Base-by-base conservation (phyloP, 2,329 filamentous ascomycete genomes). In the Cladophialophora yegresii region DNA sequence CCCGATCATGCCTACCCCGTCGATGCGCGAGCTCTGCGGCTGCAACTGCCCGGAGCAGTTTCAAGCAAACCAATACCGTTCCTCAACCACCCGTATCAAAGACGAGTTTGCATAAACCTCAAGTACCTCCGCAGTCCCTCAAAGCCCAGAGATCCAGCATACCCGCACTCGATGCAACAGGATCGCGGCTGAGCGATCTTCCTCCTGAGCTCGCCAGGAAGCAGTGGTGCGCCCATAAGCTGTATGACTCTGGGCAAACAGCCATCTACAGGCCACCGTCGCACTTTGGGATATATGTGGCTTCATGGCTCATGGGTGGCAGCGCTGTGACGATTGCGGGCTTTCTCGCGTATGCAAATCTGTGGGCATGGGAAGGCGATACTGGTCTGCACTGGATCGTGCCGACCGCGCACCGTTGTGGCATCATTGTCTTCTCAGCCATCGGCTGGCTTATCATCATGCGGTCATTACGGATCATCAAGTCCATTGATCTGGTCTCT, bases 201-300 rank as follows among this genome's bases (percentile, higher is more conserved):
- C 32, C 58, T 32, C 61, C 63, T 6, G 57, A 63, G 4, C 47
- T 55, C 30, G 45, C 40, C 22, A 49, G 43, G 33, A 68, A 68
- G 43, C 61, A 66, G 36, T 64, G 58, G 58, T 68, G 64, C 47
- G 66, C 64, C 8, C 49, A 59, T 40, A 66, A 68, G 32, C 51
- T 68, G 30, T 66, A 62, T 45, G 60, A 64, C 32, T 23, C 61
- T 4, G 66, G 66, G 26, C 58, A 63, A 40, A 57, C 47, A 54
- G 51, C 36, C 7, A 66, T 68, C 54, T 66, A 66, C 55, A 62
- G 62, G 36, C 57, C 66, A 6, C 64, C 61, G 3, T 68, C 66
- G 12, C 66, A 68, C 54, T 54, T 58, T 32, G 66, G 64, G 20
- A 61, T 68, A 40, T 56, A 64, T 16, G 55, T 40, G 1, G 66